Base-by-base conservation (phyloP, 2,329 filamentous ascomycete species). In the Colletotrichum caudatum region DNA sequence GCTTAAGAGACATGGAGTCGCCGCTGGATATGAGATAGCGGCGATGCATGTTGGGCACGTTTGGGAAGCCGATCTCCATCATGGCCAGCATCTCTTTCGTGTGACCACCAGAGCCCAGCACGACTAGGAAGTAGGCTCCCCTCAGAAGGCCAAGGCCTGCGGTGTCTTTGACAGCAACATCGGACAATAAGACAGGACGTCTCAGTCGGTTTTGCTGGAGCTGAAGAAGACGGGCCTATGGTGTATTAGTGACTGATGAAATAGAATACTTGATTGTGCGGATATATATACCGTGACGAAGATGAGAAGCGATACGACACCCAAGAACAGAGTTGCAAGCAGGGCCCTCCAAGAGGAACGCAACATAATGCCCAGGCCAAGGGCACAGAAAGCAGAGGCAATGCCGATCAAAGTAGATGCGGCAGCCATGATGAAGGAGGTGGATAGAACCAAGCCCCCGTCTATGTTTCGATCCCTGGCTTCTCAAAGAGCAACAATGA, bases 41-140 rank as follows among this genome's bases (percentile, higher is more conserved):
- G 35, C 96, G 89, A 76, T 93, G 91, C 82, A 91, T 82, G 77
- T 81, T 79, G 65, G 79, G 56, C 74, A 84, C 85, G 50, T 82
- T 81, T 69, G 84, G 85, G 77, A 88, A 88, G 75, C 87, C 88
- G 75, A 85, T 84, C 68, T 85, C 84, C 76, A 99, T 89, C 84
- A 98, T 93, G 77, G 92, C 90, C 74, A 97, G 86, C 93, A 99
- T 97, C 82, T 99, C 96, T 59, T 94, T 91, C 0, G 96, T 98
- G 82, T 99, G 96, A 0, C 96, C 96, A 41, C 96, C 96, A 3
- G 93, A 97, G 64, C 96, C 96, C 33, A 98, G 91, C 35, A 98
- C 91, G 74, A 97, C 88, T 41, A 97, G 85, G 65, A 94, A 84
- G 80, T 95, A 88, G 35, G 82, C 82, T 4, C 76, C 75, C 6